A percentile compares a stretch with the other conserved stretches of the same genome.
These are phyloP conservation scores for Verbascum thapsus DNA, from an alignment of 257 asterid species.

Conservation along the genomic window DNA sequence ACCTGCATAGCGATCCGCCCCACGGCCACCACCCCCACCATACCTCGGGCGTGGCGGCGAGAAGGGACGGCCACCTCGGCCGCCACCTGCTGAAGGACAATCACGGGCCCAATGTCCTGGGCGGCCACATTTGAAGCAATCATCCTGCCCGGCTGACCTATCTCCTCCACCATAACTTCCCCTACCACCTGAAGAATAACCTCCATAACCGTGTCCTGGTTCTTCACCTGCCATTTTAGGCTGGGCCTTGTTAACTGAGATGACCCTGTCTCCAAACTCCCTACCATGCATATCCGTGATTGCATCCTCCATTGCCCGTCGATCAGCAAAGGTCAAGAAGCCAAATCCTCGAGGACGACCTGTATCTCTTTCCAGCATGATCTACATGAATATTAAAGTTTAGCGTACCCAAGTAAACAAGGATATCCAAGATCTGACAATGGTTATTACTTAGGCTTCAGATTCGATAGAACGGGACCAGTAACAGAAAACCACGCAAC, in stretches of 20 bases:
- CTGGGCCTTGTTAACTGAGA: constrained; percentile 95
- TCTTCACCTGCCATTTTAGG: constrained; percentile 83
- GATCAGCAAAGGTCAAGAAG: constrained; percentile 89
- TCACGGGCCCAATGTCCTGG: constrained; percentile 99
- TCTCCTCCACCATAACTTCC: constrained; percentile 63
- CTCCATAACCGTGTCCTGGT: constrained; percentile 66
- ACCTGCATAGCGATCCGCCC: constrained; percentile 75
- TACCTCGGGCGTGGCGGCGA: constrained; percentile 82
- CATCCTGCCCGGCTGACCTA: constrained; percentile 82
- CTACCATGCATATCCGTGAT: constrained; percentile 94
- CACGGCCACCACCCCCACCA: constrained; percentile 70
- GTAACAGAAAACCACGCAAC: too few relatives aligned
- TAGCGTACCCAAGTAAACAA: constrained; percentile 1
- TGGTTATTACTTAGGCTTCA: neutral
- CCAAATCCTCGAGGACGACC: constrained; percentile 99
- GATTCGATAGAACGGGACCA: neutral
- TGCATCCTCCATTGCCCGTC: constrained; percentile 91
- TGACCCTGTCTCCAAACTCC: constrained; percentile 82
- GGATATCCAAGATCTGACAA: neutral
- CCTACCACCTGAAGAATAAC: constrained; percentile 71
- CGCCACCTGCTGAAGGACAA: constrained; percentile 81
- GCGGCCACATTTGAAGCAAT: constrained; percentile 96
- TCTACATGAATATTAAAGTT: constrained; percentile 39
- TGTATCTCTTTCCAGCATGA: constrained; percentile 93
- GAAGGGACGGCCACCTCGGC: constrained; percentile 69